Percentiles rank a stretch among this genome's conserved stretches.
Evolutionary conservation across 192 early-diverging fungal species (phyloP).

Genomic region (Coemansia sp.): DNA sequence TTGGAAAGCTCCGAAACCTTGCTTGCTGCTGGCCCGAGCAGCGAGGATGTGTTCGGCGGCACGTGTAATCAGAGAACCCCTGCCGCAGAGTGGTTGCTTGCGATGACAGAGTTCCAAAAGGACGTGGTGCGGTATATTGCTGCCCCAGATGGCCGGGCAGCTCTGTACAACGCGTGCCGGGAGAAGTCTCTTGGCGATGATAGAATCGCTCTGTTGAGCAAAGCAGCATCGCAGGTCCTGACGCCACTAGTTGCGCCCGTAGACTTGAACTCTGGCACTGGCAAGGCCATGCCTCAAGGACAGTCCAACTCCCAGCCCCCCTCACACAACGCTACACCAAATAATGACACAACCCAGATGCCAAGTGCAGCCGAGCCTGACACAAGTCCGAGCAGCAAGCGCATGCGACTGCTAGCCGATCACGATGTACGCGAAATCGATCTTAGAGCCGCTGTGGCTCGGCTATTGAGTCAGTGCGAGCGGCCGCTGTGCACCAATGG

Average conservation of each 20-base stretch:
- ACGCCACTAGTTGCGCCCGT: not conserved
- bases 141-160: not conserved
- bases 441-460: not conserved
- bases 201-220: constrained; percentile 11
- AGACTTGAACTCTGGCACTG: not conserved
- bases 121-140: constrained; percentile 32
- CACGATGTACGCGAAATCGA: not conserved
- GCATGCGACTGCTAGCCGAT: not conserved
- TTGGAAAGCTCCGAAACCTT: not conserved
- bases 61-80: constrained; percentile 13
- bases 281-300: too few relatives aligned
- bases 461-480: not conserved
- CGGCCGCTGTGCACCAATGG: too few relatives aligned
- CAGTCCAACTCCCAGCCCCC: not conserved
- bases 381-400: not conserved
- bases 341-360: not conserved
- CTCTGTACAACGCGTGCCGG: not conserved
- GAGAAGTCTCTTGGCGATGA: not conserved
- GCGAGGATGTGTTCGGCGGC: not conserved
- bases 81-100: constrained; percentile 32
- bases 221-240: constrained; percentile 17
- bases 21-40: not conserved
- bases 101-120: constrained; percentile 40
- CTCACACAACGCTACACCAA: not conserved
- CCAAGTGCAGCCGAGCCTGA: not conserved